phyloP scores from a whole-genome alignment of 192 early-diverging fungal species.

The Phlyctochytrium bullatum region DNA sequence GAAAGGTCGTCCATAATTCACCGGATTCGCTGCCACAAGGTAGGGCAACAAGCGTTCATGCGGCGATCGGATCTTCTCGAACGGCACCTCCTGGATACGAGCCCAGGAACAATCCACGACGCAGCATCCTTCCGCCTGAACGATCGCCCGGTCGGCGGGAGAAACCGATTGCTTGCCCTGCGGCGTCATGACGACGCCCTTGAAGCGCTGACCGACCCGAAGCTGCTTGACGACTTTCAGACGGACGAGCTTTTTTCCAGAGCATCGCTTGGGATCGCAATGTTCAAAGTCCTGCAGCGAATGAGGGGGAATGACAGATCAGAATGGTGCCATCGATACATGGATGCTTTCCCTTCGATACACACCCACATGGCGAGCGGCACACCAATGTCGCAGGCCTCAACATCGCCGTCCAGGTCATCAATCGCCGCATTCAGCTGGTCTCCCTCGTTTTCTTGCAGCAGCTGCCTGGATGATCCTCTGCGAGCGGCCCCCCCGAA shows the following conservation, averaged over 20 bases:
- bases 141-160: conserved; percentile 75
- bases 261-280: conserved; percentile 98
- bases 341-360: no score
- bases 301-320: no score
- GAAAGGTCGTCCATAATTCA: conserved; percentile 96
- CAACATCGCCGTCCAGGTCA: background rate
- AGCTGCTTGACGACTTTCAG: conserved; percentile 76
- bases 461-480: background rate
- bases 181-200: conserved; percentile 81
- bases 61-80: conserved; percentile 76
- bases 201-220: conserved; percentile 79
- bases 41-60: conserved; percentile 93
- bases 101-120: conserved; percentile 99
- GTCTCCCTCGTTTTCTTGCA: background rate
- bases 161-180: conserved; percentile 85
- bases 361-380: background rate
- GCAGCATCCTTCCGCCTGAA: conserved; percentile 74
- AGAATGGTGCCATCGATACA: no score
- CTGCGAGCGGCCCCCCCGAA: background rate
- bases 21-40: conserved; percentile 92
- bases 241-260: conserved; percentile 85
- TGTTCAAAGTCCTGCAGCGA: conserved; percentile 95
- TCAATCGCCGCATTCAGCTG: background rate
- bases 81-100: conserved; percentile 90
- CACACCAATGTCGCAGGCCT: background rate